Evolutionary conservation across 352 stramenopile species (phyloP), one percentile per base, ranked within the genome.

Genomic region (Phytophthora boehmeriae): DNA sequence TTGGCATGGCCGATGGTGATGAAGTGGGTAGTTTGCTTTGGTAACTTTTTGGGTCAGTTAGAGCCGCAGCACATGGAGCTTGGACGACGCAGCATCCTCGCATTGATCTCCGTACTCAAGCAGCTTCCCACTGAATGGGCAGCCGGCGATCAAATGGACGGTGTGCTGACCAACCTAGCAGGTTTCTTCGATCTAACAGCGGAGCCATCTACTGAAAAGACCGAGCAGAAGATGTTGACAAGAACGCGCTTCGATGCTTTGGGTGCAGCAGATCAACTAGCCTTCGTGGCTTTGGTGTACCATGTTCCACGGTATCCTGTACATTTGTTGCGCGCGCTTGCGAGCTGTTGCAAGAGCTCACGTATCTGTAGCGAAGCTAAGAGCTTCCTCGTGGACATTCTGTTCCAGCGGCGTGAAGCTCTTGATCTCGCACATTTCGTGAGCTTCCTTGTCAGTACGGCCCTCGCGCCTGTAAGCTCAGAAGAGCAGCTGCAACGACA

Each of bases 371-470:
- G 75, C 22, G 71, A 92, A 34, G 83, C 81, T n/a, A 95, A 95
- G 69, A 92, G 73, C 28, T 95, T 92, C 44, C 60, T 93, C 17
- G 78, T 95, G 39, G 86, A 95, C 43, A 90, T 95, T 66, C 36
- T 95, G 2, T 79, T 88, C 59, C 80, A 90, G 54, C 78, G 83
- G 5, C 68, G 75, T 23, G 69, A 88, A 20, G 63, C 53, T 50
- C 55, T 95, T 38, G 82, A 95, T 54, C 71, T 92, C 2, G 83
- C 80, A 5, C 82, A 90, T 54, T 73, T 95, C 14, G 76, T 92
- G 22, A 93, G 83, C 52, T 95, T 95, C 63, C 73, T 93, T 25
- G 86, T 95, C 54, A 93, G 83, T 36, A 78, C 74, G 5, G 71
- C 88, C 16, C 73, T 95, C n/a, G 72, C 78, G 32, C 39, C 73